Percentiles rank a stretch among this genome's conserved stretches.
Evolutionary conservation across 192 early-diverging fungal species (phyloP).

Genomic region (Umbelopsis sp.): DNA sequence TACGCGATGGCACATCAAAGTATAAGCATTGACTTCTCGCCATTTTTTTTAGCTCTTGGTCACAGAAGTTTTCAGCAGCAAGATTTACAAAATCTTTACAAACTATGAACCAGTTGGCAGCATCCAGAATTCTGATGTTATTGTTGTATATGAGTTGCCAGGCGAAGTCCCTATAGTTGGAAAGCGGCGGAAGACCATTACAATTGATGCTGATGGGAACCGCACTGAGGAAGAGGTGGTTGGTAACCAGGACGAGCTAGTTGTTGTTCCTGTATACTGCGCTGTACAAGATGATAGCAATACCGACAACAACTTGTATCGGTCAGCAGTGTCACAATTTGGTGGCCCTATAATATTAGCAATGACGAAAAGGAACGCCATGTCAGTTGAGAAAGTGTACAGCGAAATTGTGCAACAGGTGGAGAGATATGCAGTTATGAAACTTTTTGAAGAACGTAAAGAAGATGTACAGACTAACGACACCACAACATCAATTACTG

Average conservation of each 20-base stretch:
- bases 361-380: conserved; percentile 44
- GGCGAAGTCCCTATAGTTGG: conserved; percentile 26
- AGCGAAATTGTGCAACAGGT: conserved; percentile 42
- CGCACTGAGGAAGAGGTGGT: conserved; percentile 8
- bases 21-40: neutral
- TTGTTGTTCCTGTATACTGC: conserved; percentile 38
- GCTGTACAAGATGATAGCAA: conserved; percentile 36
- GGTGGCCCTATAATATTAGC: conserved; percentile 52
- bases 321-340: conserved; percentile 22
- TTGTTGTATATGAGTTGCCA: conserved; percentile 41
- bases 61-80: conserved; percentile 54
- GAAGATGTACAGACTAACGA: neutral
- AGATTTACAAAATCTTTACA: conserved; percentile 59
- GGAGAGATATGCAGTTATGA: conserved; percentile 44
- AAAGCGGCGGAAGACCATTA: conserved; percentile 15
- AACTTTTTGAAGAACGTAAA: conserved; percentile 40
- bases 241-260: neutral
- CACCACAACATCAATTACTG: neutral
- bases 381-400: conserved; percentile 36
- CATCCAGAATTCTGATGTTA: conserved; percentile 37
- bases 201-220: conserved; percentile 7
- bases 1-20: neutral
- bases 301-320: conserved; percentile 26
- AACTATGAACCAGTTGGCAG: conserved; percentile 50
- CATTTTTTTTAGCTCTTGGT: conserved; percentile 37